phyloP scores from a whole-genome alignment of 306 rosid species.

The Hylodesmum podocarpum region DNA sequence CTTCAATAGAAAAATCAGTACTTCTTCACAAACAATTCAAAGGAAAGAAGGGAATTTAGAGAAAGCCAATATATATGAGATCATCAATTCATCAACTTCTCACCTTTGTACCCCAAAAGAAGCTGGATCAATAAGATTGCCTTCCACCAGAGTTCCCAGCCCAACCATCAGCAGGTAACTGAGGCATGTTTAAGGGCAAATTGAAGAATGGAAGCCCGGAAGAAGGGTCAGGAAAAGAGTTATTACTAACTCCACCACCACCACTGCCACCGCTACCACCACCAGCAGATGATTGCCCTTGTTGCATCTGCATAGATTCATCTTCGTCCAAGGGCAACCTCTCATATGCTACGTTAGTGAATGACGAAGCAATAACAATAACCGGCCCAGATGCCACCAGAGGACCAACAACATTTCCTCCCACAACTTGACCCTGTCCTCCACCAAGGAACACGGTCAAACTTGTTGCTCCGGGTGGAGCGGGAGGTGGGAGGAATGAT shows the following conservation, averaged over 20 bases:
- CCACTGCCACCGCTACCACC: conserved; percentile 21
- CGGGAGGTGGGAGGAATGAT: conserved; percentile 87
- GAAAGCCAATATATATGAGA: conserved; percentile 21
- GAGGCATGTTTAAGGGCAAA: conserved; percentile 76
- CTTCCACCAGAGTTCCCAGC: conserved; percentile 70
- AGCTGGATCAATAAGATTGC: conserved; percentile 47
- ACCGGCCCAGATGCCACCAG: conserved; percentile 83
- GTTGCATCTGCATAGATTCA: conserved; percentile 62
- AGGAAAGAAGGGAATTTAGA: conserved; percentile 23
- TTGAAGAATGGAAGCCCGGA: conserved; percentile 81
- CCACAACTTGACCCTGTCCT: conserved; percentile 90
- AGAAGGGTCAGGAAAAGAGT: conserved; percentile 70
- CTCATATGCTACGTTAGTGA: conserved; percentile 91
- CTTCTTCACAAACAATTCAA: conserved; percentile 27
- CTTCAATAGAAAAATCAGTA: conserved; percentile 20
- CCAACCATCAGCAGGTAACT: conserved; percentile 74
- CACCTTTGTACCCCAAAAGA: conserved; percentile 44
- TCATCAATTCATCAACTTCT: conserved; percentile 32
- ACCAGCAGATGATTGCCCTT: conserved; percentile 51
- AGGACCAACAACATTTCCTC: conserved; percentile 90
- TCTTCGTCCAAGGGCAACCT: conserved; percentile 87
- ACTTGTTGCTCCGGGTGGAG: conserved; percentile 90
- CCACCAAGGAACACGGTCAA: conserved; percentile 75
- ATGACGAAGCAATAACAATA: conserved; percentile 85
- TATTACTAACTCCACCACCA: conserved; percentile 38